Evolutionary conservation across 305 asterid genomes (phyloP).

Genomic region (Petunia hybrid): DNA sequence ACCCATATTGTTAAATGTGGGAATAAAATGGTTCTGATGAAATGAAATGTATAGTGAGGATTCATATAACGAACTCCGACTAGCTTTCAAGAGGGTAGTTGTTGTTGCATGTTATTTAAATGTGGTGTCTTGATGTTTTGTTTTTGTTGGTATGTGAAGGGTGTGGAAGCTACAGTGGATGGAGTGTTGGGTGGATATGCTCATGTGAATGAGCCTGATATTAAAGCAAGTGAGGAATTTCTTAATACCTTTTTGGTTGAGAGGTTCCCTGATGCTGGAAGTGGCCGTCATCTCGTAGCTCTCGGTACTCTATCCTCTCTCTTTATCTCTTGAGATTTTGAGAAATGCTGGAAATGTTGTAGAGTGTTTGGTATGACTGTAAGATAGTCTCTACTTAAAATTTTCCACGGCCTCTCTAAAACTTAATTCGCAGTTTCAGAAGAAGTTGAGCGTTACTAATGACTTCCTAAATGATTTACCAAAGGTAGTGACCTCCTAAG

Average conservation of each 20-base stretch:
- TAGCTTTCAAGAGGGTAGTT: background rate
- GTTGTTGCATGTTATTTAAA: background rate
- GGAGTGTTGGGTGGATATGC: conserved; percentile 96
- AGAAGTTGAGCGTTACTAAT: background rate
- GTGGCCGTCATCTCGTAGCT: conserved; percentile 65
- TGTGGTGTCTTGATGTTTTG: conserved; percentile 5
- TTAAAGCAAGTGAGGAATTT: conserved; percentile 77
- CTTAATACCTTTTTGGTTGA: conserved; percentile 69
- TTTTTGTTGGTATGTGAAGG: conserved; percentile 56
- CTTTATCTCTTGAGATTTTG: conserved; percentile 8
- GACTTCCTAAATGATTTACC: background rate
- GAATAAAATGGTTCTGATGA: too few species aligned
- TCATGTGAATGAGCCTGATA: conserved; percentile 81
- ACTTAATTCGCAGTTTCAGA: background rate
- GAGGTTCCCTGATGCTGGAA: conserved; percentile 64
- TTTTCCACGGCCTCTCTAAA: background rate
- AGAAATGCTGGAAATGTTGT: background rate
- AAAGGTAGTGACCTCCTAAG: background rate
- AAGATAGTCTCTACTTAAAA: background rate
- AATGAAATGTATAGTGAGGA: background rate
- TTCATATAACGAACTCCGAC: background rate
- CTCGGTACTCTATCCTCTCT: conserved; percentile 61
- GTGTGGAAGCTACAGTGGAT: conserved; percentile 91
- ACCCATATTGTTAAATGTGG: background rate
- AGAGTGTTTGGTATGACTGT: background rate